Base-by-base conservation (phyloP, 2,329 filamentous ascomycete genomes). In the Blumeria graminis region DNA sequence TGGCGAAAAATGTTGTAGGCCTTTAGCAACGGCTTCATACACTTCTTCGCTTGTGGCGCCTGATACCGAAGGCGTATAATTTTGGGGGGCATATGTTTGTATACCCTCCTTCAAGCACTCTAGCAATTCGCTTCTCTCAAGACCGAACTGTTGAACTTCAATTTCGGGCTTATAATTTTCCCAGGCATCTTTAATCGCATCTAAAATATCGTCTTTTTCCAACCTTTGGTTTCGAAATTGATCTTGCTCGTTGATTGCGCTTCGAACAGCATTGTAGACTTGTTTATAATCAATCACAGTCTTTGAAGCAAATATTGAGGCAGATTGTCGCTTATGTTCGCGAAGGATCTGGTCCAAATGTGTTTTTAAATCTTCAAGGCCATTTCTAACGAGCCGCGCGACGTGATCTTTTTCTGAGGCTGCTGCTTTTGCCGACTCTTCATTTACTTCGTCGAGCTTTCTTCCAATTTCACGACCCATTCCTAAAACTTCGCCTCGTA, bases 141-240 rank as follows among this genome's bases (percentile, higher is more conserved):
- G 73, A 1, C 89, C 90, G 60, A 93, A 84, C 63, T 94, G 87
- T 63, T 94, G 84, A 4, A 94, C 76, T 62, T 94, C 83, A 55
- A 94, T 87, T 63, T 95, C 87, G 0, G 90, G 90, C 69, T 94
- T 94, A 70, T 94, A 94, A 56, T 81, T 86, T 65, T 95, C 90
- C 80, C 88, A 94, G 0, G 89, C 90, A 62, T 94, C 88, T 62
- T 82, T 81, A 13, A 96, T 84, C 3, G 89, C 88, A 33, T 84
- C 77, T 1, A 96, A 76, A 38, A 96, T 86, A 58, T 93, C 86
- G 53, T 94, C 86, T 61, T 84, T 79, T 62, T 80, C 82, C 51
- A 86, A 69, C n/a, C 72, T 70, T 9, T 69, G 70, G 39, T 69
- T 71, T 51, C 68, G 70, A 55, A 72, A 67, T 61, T 77, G 75